Evolutionary conservation across 345 rosid genomes (phyloP).

Genomic region (Corymbia maculata): DNA sequence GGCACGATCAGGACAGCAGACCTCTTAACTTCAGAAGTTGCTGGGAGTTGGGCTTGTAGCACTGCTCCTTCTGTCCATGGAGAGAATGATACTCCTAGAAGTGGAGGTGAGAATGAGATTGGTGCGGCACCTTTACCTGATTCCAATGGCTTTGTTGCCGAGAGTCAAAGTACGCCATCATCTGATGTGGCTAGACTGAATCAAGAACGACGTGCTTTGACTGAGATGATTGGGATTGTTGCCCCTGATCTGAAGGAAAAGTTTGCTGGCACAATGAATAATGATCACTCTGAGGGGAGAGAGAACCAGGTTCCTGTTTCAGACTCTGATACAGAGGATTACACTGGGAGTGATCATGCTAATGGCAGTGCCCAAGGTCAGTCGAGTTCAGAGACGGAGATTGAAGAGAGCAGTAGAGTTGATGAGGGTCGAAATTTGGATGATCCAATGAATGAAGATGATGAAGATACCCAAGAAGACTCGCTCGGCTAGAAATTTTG

Average conservation of each 20-base stretch:
- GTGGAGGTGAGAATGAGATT: constrained; percentile 26
- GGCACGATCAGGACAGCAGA: constrained; percentile 65
- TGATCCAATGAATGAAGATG: constrained; percentile 48
- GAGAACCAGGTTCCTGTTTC: constrained; percentile 26
- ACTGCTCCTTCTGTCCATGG: constrained; percentile 78
- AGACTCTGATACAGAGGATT: constrained; percentile 47
- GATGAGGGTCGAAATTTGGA: constrained; percentile 13
- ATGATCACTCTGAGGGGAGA: constrained; percentile 14
- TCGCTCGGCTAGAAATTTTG: constrained; percentile 1
- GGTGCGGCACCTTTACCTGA: constrained; percentile 24
- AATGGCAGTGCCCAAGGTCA: background rate
- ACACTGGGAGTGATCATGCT: constrained; percentile 23
- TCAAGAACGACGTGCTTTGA: constrained; percentile 33
- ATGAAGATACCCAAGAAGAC: constrained; percentile 32
- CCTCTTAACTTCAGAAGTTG: constrained; percentile 81
- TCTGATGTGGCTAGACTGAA: constrained; percentile 12
- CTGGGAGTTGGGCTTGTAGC: constrained; percentile 84
- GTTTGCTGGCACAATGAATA: constrained; percentile 17
- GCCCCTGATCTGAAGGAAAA: constrained; percentile 53
- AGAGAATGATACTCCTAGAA: constrained; percentile 54
- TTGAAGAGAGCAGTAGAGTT: constrained; percentile 6
- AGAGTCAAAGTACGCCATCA: constrained; percentile 55
- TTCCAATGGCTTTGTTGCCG: constrained; percentile 32
- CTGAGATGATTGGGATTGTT: constrained; percentile 56
- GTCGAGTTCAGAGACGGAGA: constrained; percentile 31